A percentile compares a stretch with the other conserved stretches of the same genome.
These are phyloP conservation scores for Fusarium zealandicum DNA, from an alignment of 2,329 filamentous ascomycete genomes.

Conservation along the genomic window DNA sequence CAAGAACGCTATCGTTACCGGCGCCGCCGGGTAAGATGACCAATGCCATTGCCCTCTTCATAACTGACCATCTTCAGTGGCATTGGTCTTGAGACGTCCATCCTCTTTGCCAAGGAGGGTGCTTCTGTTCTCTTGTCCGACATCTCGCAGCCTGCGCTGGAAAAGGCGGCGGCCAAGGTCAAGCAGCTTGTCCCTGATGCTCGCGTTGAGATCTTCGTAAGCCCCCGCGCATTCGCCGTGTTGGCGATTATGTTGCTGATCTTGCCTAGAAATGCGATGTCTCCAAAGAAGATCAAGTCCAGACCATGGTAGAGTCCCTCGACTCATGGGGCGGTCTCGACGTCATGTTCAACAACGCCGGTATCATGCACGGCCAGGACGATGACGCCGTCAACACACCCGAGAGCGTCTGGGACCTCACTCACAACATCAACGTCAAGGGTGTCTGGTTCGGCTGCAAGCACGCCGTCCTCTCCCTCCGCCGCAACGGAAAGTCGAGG, in stretches of 20 bases:
- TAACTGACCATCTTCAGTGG: constrained; percentile 62
- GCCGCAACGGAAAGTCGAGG: constrained; percentile 78
- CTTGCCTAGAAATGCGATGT: constrained; percentile 68
- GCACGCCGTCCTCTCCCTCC: constrained; percentile 83
- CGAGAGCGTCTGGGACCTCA: constrained; percentile 93
- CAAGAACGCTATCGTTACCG: constrained; percentile 78
- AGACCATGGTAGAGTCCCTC: constrained; percentile 75
- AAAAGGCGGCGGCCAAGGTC: constrained; percentile 77
- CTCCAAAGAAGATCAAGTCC: constrained; percentile 81
- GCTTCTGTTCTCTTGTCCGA: constrained; percentile 86
- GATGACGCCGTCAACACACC: constrained; percentile 83
- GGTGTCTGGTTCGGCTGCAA: constrained; percentile 97
- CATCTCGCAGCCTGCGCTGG: constrained; percentile 79
- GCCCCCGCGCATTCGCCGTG: constrained; percentile 12
- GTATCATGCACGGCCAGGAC: constrained; percentile 91
- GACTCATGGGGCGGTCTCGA: constrained; percentile 89
- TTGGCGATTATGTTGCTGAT: not conserved
- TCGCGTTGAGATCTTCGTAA: constrained; percentile 66
- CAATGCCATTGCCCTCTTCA: not conserved
- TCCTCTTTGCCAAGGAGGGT: constrained; percentile 89
- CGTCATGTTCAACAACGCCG: constrained; percentile 96
- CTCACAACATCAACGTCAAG: constrained; percentile 95
- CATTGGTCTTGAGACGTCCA: constrained; percentile 90
- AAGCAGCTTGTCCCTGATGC: constrained; percentile 72
- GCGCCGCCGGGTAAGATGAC: constrained; percentile 77